These are phyloP conservation scores for Eucalyptus curtisii DNA, from an alignment of 345 rosid genomes.

Conservation along the genomic window DNA sequence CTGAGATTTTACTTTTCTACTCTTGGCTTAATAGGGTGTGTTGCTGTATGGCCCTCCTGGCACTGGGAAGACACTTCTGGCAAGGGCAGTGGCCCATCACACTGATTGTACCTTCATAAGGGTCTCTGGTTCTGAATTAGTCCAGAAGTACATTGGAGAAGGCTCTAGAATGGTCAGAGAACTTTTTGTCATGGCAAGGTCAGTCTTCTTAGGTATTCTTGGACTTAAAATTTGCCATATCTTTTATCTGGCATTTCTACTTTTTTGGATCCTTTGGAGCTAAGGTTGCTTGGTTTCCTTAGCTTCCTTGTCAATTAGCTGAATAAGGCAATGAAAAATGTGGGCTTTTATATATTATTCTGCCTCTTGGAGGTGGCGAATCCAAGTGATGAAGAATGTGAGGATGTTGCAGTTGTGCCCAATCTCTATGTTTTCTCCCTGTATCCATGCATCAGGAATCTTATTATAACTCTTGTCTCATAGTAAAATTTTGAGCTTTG, in stretches of 20 bases:
- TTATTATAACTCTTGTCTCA: background rate
- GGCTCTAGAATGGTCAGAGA: slow-evolving; percentile 99
- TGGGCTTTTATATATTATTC: background rate
- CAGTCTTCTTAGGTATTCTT: background rate
- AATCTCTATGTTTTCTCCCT: background rate
- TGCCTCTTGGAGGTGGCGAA: background rate
- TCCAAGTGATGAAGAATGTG: background rate
- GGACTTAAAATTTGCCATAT: background rate
- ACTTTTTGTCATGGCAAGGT: slow-evolving; percentile 99
- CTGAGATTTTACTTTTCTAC: background rate
- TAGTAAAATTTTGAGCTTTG: background rate
- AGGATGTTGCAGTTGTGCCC: background rate
- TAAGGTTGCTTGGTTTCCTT: background rate
- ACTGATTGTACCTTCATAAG: slow-evolving; percentile 99
- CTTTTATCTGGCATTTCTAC: background rate
- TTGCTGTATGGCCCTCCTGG: slow-evolving; percentile 98
- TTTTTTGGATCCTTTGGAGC: background rate
- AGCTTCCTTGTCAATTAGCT: background rate
- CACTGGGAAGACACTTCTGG: slow-evolving; percentile 93
- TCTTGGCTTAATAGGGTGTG: slow-evolving; percentile 50
- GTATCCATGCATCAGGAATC: background rate
- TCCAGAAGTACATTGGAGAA: slow-evolving; percentile 97
- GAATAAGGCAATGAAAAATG: background rate
- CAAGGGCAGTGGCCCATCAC: slow-evolving; percentile 99
- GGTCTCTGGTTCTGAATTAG: slow-evolving; percentile 97